These are phyloP conservation scores for Stagonosporopsis cucurbitacearum DNA, from an alignment of 2,329 filamentous ascomycete genomes.

Conservation along the genomic window DNA sequence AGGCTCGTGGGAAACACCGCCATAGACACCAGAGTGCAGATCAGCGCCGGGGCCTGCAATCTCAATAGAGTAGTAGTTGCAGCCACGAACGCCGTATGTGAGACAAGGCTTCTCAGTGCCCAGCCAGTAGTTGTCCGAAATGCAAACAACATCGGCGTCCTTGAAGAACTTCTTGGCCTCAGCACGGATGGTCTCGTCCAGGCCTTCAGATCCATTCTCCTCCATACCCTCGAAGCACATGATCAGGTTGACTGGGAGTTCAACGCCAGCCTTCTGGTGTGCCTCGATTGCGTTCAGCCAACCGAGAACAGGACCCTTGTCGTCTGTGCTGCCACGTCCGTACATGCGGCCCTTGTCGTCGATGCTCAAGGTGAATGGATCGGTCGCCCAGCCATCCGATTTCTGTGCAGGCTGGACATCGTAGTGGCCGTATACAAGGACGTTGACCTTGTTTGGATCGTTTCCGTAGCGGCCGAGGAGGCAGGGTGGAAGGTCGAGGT, in stretches of 20 bases:
- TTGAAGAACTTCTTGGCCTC: constrained; percentile 96
- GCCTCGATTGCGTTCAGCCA: constrained; percentile 99
- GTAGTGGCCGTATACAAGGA: constrained; percentile 97
- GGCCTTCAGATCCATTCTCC: constrained; percentile 94
- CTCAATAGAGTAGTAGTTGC: constrained; percentile 96
- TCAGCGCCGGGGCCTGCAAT: constrained; percentile 91
- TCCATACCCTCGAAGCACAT: constrained; percentile 99
- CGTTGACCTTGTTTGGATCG: constrained; percentile 91
- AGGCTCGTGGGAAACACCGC: constrained; percentile 93
- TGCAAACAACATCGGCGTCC: constrained; percentile 94
- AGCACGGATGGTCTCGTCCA: constrained; percentile 90
- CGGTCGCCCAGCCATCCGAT: constrained; percentile 93
- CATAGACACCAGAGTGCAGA: constrained; percentile 95
- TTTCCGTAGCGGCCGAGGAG: constrained; percentile 90
- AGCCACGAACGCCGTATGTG: constrained; percentile 94
- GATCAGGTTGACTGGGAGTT: constrained; percentile 95
- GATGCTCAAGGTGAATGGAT: constrained; percentile 87
- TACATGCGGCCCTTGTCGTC: constrained; percentile 95
- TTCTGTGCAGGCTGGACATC: constrained; percentile 95
- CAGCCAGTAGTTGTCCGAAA: constrained; percentile 99
- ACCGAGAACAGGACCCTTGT: constrained; percentile 95
- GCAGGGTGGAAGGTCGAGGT: constrained; percentile 90
- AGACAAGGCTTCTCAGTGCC: constrained; percentile 98
- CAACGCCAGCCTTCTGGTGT: constrained; percentile 91
- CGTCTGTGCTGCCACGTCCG: constrained; percentile 92